Evolutionary conservation across 768 basidiomycete genomes (phyloP).

Genomic region (Hemileccinum rubropunctum): DNA sequence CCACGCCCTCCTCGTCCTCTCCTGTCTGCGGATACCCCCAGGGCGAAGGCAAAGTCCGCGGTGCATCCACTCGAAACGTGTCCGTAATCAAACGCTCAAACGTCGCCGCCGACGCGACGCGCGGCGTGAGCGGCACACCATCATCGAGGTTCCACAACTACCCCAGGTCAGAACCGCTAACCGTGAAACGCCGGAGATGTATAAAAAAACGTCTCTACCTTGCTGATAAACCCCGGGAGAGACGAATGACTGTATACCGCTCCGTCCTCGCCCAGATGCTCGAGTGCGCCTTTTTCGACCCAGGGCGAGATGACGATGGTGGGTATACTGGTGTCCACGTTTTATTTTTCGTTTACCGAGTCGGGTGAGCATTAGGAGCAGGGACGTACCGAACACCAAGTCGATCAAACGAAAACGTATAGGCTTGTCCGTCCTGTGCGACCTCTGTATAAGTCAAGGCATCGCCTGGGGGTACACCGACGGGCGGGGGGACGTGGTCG

Average conservation of each 20-base stretch:
- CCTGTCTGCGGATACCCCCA: conserved; percentile 17
- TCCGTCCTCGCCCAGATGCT: conserved; percentile 3
- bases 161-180: neutral
- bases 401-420: conserved; percentile 23
- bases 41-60: conserved; percentile 13
- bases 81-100: conserved; percentile 27
- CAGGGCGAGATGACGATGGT: conserved; percentile 24
- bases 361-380: too few species aligned
- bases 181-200: too few species aligned
- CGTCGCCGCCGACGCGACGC: conserved; percentile 16
- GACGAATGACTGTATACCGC: conserved; percentile 23
- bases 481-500: conserved; percentile 22
- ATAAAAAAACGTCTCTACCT: conserved; percentile 6
- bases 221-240: conserved; percentile 20
- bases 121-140: conserved; percentile 21
- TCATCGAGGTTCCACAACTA: conserved; percentile 27
- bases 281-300: conserved; percentile 21
- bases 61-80: conserved; percentile 17
- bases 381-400: conserved; percentile 22
- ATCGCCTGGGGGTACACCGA: conserved; percentile 22
- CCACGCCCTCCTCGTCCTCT: neutral
- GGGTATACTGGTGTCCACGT: conserved; percentile 12
- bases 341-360: too few species aligned
- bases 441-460: conserved; percentile 22
- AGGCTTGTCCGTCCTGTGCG: conserved; percentile 15